Conservation (phyloP, 1,139 yeast species). For the Saccharomyces hybrid region DNA sequence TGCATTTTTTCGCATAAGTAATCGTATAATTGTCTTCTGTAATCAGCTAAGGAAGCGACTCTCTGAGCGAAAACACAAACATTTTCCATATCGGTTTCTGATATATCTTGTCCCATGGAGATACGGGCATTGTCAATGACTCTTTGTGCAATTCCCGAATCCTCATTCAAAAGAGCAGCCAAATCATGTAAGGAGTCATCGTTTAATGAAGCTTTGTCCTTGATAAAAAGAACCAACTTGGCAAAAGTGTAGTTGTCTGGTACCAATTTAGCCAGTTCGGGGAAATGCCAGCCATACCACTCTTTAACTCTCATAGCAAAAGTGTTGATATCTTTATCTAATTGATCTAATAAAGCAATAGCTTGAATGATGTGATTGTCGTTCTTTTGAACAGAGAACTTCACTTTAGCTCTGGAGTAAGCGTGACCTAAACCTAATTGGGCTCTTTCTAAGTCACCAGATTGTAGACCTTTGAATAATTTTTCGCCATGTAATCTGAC, state of each 20-base stretch:
- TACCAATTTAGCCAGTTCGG: conserved; percentile 93
- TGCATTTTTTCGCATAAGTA: conserved; percentile 94
- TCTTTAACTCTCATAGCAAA: conserved; percentile 98
- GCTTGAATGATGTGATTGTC: conserved; percentile 99
- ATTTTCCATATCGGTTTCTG: conserved; percentile 88
- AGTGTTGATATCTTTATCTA: conserved; percentile 95
- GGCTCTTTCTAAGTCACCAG: conserved; percentile 95
- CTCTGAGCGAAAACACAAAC: conserved; percentile 89
- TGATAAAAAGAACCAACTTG: conserved; percentile 70
- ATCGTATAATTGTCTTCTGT: conserved; percentile 80
- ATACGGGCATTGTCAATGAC: conserved; percentile 87
- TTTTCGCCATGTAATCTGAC: conserved; percentile 86
- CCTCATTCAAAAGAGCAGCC: conserved; percentile 85
- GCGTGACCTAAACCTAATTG: conserved; percentile 99
- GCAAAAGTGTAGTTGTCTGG: conserved; percentile 89
- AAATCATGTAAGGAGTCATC: conserved; percentile 85
- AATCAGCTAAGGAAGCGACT: conserved; percentile 87
- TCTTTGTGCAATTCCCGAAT: conserved; percentile 88
- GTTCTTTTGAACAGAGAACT: conserved; percentile 96
- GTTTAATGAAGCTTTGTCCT: conserved; percentile 76
- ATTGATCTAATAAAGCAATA: conserved; percentile 90
- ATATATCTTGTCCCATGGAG: conserved; percentile 98
- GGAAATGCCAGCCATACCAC: conserved; percentile 99
- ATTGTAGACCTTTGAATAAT: conserved; percentile 83
- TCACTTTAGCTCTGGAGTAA: conserved; percentile 96